A percentile compares a stretch with the other conserved stretches of the same genome.
Conservation (phyloP, 1,284 basidiomycete species). For the Cryptococcus amylolentus region DNA sequence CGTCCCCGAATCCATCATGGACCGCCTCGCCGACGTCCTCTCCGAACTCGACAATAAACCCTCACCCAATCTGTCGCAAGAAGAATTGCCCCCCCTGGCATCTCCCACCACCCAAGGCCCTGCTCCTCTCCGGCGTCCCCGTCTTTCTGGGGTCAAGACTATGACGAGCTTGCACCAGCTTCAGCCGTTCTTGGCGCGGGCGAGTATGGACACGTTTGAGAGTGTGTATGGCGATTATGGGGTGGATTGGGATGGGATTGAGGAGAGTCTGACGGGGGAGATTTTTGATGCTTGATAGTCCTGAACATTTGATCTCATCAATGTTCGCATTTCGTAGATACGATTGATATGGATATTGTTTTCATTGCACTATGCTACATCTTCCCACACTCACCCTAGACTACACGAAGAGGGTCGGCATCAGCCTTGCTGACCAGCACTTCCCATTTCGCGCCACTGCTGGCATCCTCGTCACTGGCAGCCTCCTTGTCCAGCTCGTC, state of each 20-base stretch:
- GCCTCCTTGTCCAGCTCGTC: constrained; percentile 54
- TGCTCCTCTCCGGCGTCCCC: constrained; percentile 61
- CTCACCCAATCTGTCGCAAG: neutral
- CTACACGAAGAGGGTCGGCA: constrained; percentile 37
- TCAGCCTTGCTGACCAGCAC: constrained; percentile 43
- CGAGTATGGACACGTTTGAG: constrained; percentile 85
- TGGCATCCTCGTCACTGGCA: constrained; percentile 40
- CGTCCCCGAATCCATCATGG: constrained; percentile 81
- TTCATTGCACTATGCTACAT: neutral
- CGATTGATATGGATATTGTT: constrained; percentile 24
- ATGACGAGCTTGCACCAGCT: constrained; percentile 79
- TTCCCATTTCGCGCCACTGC: constrained; percentile 33
- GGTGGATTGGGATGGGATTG: constrained; percentile 83
- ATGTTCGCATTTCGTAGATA: neutral
- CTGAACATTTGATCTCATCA: neutral
- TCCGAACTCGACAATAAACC: constrained; percentile 26
- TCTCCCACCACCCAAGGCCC: neutral
- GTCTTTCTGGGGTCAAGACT: constrained; percentile 63
- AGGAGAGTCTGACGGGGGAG: constrained; percentile 72
- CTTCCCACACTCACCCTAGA: constrained; percentile 9
- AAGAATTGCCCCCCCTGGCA: neutral
- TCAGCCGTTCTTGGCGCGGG: constrained; percentile 78
- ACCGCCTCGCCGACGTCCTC: constrained; percentile 82
- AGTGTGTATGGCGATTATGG: constrained; percentile 68
- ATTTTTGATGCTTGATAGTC: constrained; percentile 66